phyloP scores from a whole-genome alignment of 2,329 filamentous ascomycete genomes.

The Epichloe coenophiala region DNA sequence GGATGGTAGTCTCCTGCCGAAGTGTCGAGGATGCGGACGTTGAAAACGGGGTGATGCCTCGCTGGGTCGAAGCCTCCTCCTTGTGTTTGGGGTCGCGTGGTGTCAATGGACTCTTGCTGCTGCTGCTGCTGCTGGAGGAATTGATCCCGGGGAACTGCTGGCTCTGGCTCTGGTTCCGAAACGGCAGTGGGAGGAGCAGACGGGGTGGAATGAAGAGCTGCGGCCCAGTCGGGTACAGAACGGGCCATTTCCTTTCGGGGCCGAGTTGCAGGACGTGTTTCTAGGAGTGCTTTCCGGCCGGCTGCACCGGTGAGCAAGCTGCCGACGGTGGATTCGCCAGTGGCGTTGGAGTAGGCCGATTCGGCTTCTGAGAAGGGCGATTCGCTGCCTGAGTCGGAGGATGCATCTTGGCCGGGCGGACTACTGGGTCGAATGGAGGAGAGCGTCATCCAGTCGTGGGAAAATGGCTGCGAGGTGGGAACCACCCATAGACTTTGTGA shows the following conservation, averaged over 20 bases:
- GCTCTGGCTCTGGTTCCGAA: neutral
- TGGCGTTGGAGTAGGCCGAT: conserved; percentile 5
- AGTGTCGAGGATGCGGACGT: neutral
- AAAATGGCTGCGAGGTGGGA: neutral
- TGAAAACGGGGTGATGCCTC: conserved; percentile 1
- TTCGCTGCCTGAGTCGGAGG: conserved; percentile 6
- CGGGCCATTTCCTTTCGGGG: neutral
- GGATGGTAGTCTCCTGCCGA: neutral
- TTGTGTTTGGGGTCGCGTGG: neutral
- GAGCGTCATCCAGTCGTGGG: conserved; percentile 6
- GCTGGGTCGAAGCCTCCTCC: neutral
- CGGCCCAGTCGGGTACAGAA: neutral
- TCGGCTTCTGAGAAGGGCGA: conserved; percentile 8
- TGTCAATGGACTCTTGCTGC: neutral
- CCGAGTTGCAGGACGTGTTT: neutral
- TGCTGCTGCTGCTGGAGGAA: neutral
- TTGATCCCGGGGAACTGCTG: too few relatives aligned
- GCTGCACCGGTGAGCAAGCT: conserved; percentile 1
- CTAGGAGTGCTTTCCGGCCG: neutral
- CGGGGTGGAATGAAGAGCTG: neutral
- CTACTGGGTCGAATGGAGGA: conserved; percentile 5
- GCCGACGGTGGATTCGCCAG: conserved; percentile 5
- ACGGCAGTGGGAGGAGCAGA: neutral
- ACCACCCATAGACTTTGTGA: conserved; percentile 5
- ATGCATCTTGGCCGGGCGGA: neutral